Evolutionary conservation across 805 yeast genomes (phyloP), one percentile per base, ranked within the genome.

Genomic region (Aciculoconidium aculeatum): DNA sequence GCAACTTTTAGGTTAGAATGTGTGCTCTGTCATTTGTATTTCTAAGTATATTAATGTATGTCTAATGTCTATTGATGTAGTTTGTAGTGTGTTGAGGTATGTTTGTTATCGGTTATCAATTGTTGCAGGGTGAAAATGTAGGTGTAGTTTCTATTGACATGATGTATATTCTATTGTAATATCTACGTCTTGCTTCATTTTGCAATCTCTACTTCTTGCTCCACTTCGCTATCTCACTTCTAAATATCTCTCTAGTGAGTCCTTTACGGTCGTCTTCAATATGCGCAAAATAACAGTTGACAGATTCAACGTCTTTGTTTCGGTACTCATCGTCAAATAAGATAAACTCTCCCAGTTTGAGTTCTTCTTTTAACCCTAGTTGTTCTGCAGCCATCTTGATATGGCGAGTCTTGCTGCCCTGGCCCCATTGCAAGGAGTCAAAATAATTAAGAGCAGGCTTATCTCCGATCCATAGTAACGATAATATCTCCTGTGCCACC

Each of bases 321-420:
- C 95, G 65, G 32, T 57, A 45, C 52, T 86, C 95, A 51, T 86
- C 95, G 48, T 86, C 95, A 45, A 75, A 86, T 32, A 82, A 44
- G 11, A 73, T 61, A 27, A 62, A 51, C 14, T 48, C 42, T 1
- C 67, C 65, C 6, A 41, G 30, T 11, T 35, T 30, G 59, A 83
- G 67, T 21, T 77, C 77, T 4, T 53, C 39, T 14, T 61, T 61
- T 7, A 74, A 53, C 9, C 66, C 65, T 11, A 78, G 55, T 8
- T 64, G 65, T 29, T 63, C 55, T 4, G 76, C 59, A 11, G 79
- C 66, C 28, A 53, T 51, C 11, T 48, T 45, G 21, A 83, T 75
- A 46, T 80, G 87, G 15, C 61, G 63, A 11, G 65, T 68, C 44
- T 77, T 77, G 9, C 75, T 59, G 16, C 76, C 74, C 27, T 73